Base-by-base conservation (phyloP, 768 basidiomycete species). In the Kockovaella imperatae region DNA sequence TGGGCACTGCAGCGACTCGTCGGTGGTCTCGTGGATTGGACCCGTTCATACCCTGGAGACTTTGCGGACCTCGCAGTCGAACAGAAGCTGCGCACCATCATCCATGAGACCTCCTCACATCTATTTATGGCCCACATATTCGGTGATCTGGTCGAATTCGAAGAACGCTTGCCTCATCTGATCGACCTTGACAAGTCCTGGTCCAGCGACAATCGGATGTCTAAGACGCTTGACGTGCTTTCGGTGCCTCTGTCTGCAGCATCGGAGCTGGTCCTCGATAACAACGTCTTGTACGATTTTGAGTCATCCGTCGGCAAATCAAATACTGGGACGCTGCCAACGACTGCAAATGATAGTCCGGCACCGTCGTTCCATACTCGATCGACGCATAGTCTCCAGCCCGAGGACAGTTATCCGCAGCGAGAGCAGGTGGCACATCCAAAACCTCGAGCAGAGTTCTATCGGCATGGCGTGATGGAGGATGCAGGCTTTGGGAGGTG, bases 1-100 rank as follows among this genome's bases (percentile, higher is more conserved):
- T 62, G 64, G 59, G 50, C 53, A 13, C 46, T 61, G 30, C 54
- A 58, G 42, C 59, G 64, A 29, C 15, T 66, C 29, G 55, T 47
- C 4, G 61, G 64, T 4, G 64, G 56, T 3, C 42, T 66, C 14
- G 49, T 63, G 10, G 61, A 68, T 21, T 70, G 69, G 69, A 54
- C 62, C 5, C 44, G 46, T 6, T 40, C 47, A 10, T 68, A 70
- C 49, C 69, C 69, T 3, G 69, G 69, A 3, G 69, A 70, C 40
- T 49, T 70, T 13, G 47, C 51, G 7, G 45, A 53, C 36, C 25
- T 40, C 2, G 31, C 35, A 6, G 56, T 55, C 1, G 52, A 54
- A 29, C 35, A 45, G 3, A 14, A 48, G 2, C 62, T 66, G 34
- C 49, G 50, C 24, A 42, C 50, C 15, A 53, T 67, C 34, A 49